Conservation (phyloP, 169 alveolate genomes). For the Plasmodium reichenowi region DNA sequence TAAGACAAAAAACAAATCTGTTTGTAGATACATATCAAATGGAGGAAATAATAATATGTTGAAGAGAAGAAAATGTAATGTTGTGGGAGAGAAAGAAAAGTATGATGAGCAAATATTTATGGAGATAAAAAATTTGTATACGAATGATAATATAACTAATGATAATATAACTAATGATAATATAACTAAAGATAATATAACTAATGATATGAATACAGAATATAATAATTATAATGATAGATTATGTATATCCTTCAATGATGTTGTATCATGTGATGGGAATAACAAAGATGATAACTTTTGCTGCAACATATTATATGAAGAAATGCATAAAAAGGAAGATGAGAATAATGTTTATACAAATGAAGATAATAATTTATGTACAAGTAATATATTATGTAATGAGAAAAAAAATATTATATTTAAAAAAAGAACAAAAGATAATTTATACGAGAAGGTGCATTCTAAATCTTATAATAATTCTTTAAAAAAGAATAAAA, state of each 20-base stretch:
- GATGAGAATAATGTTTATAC: background rate
- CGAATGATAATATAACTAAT: background rate
- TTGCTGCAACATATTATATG: slow-evolving; percentile 1
- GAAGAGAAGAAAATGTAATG: slow-evolving; percentile 21
- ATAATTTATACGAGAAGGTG: slow-evolving; percentile 2
- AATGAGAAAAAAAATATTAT: background rate
- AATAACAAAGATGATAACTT: background rate
- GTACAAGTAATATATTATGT: background rate
- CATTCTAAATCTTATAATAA: slow-evolving; percentile 17
- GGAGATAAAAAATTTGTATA: slow-evolving; percentile 54
- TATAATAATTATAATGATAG: too few species aligned
- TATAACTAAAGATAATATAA: background rate
- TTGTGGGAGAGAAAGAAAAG: background rate
- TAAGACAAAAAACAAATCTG: slow-evolving; percentile 3
- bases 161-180: background rate
- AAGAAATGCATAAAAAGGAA: background rate
- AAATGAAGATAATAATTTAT: background rate
- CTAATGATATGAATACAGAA: background rate
- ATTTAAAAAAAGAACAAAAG: slow-evolving; percentile 6
- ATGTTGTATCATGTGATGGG: too few species aligned
- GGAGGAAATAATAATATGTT: slow-evolving; percentile 4
- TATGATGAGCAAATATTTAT: slow-evolving; percentile 19
- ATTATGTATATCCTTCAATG: too few species aligned
- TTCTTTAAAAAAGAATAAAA: background rate
- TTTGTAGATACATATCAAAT: slow-evolving; percentile 5